Conservation (phyloP, 2,329 filamentous ascomycete genomes). For the Cryphonectria radicalis region DNA sequence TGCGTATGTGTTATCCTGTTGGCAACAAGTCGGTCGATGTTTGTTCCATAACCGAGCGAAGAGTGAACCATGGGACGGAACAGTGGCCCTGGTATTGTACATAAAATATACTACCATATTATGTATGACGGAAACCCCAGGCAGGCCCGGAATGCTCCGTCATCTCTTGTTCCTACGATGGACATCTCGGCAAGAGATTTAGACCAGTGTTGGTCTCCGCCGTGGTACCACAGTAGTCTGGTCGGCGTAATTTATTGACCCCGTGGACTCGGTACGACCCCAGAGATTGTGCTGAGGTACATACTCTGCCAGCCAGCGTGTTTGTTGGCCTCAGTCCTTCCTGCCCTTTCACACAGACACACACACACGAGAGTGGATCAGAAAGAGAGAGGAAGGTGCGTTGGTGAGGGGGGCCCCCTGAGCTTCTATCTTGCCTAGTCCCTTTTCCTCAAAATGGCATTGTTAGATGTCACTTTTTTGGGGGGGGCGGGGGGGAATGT, state of each 20-base stretch:
- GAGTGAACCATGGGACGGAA: too few species aligned
- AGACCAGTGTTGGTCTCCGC: background rate
- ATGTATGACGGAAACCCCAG: background rate
- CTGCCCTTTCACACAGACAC: background rate
- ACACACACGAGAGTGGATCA: background rate
- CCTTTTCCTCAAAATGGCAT: background rate
- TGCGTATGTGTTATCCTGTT: background rate
- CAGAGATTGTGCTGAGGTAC: background rate
- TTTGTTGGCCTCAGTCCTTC: background rate
- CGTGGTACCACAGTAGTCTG: background rate
- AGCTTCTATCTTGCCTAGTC: background rate
- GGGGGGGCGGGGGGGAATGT: too few species aligned
- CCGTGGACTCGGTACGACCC: background rate
- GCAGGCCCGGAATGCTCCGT: background rate
- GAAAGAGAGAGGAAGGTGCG: background rate
- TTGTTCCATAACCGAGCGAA: too few species aligned
- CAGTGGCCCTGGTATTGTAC: background rate
- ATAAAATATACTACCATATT: background rate
- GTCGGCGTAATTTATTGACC: constrained; percentile 5
- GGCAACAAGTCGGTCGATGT: too few species aligned
- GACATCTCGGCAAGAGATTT: constrained; percentile 1
- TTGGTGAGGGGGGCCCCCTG: background rate
- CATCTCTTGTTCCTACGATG: background rate
- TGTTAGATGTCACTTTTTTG: too few species aligned
- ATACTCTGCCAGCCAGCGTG: background rate